phyloP scores from a whole-genome alignment of 2,329 filamentous ascomycete genomes.

The Neofusicoccum parvum region DNA sequence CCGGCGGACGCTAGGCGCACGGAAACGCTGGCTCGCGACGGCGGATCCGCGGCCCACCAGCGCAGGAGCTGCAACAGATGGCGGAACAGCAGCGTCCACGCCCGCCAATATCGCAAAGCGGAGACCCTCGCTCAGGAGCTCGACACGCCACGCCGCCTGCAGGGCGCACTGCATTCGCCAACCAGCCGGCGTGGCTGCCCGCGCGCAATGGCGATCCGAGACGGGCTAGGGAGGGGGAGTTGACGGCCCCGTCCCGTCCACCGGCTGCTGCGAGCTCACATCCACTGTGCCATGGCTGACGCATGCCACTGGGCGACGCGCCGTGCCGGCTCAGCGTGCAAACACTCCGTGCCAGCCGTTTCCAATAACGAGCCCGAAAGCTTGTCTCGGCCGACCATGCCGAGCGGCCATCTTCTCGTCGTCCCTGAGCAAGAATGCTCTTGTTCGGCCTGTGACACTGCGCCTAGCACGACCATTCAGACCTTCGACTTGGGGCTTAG shows the following conservation, averaged over 20 bases:
- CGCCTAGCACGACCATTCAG: too few species aligned
- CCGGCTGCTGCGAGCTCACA: not conserved
- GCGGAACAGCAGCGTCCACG: not conserved
- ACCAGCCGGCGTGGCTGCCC: not conserved
- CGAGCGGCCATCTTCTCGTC: not conserved
- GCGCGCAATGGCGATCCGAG: not conserved
- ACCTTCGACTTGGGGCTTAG: not conserved
- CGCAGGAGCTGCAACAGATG: not conserved
- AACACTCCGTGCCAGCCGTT: slow-evolving; percentile 5
- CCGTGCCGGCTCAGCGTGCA: not conserved
- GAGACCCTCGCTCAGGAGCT: slow-evolving; percentile 3
- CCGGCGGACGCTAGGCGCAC: slow-evolving; percentile 7
- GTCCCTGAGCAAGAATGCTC: too few species aligned
- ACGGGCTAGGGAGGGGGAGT: not conserved
- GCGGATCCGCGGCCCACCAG: slow-evolving; percentile 10
- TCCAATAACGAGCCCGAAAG: slow-evolving; percentile 1
- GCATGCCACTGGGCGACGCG: not conserved
- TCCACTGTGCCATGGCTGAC: not conserved
- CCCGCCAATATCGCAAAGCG: not conserved
- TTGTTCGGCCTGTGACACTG: too few species aligned
- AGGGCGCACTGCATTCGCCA: slow-evolving; percentile 1
- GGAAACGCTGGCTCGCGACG: slow-evolving; percentile 12
- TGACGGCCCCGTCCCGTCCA: not conserved
- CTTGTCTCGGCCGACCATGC: not conserved
- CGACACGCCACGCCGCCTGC: slow-evolving; percentile 3